Conservation (phyloP, 805 yeast genomes). For the Lipomyces japonicus region DNA sequence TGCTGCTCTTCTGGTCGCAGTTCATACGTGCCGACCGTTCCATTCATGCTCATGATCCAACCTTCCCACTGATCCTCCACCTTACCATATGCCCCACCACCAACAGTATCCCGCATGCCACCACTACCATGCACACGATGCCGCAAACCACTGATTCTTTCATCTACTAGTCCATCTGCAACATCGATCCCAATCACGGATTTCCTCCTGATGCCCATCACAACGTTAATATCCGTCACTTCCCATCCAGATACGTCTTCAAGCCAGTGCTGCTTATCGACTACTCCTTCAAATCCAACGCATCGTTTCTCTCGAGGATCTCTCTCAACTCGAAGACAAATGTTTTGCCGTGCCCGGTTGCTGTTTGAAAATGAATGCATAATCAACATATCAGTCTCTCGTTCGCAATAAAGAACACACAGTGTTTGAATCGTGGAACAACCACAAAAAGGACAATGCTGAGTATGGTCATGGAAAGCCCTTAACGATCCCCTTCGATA, state of each 20-base stretch:
- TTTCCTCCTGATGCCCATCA: conserved; percentile 58
- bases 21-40: conserved; percentile 56
- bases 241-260: conserved; percentile 74
- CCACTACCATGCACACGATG: neutral
- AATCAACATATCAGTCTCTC: conserved; percentile 50
- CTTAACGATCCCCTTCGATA: conserved; percentile 57
- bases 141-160: neutral
- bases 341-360: conserved; percentile 70
- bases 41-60: conserved; percentile 69
- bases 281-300: conserved; percentile 72
- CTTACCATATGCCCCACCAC: neutral
- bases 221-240: conserved; percentile 67
- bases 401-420: conserved; percentile 69
- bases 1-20: conserved; percentile 42
- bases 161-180: neutral
- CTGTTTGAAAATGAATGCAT: conserved; percentile 72
- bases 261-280: conserved; percentile 66
- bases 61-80: conserved; percentile 60
- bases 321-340: conserved; percentile 85
- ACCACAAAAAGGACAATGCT: conserved; percentile 89
- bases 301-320: conserved; percentile 90
- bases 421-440: conserved; percentile 74
- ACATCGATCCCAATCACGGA: neutral
- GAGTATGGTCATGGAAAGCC: conserved; percentile 78
- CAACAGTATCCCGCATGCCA: neutral